A percentile compares a stretch with the other conserved stretches of the same genome.
phyloP scores from a whole-genome alignment of 2,329 filamentous ascomycete genomes.

The Phaeosphaeria sp. region DNA sequence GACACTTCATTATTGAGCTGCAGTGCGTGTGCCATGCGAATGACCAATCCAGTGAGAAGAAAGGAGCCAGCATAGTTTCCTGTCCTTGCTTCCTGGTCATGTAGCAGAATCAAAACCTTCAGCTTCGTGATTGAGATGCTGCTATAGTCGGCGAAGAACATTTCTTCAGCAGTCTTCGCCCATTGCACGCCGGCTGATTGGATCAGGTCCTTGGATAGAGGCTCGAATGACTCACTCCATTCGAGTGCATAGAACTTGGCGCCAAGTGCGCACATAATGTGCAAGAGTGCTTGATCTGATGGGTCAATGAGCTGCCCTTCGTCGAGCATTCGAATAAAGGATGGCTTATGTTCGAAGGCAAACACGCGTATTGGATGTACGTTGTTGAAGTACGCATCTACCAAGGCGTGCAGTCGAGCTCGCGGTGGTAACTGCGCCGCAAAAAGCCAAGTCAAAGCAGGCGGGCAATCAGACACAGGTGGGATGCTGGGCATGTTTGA shows the following conservation, averaged over 20 bases:
- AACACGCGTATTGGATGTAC: slow-evolving; percentile 36
- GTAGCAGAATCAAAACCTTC: slow-evolving; percentile 38
- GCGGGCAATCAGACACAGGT: slow-evolving; percentile 25
- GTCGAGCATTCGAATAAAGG: slow-evolving; percentile 43
- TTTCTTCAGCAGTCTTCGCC: slow-evolving; percentile 40
- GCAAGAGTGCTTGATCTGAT: slow-evolving; percentile 37
- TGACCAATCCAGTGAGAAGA: slow-evolving; percentile 38
- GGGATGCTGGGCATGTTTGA: slow-evolving; percentile 15
- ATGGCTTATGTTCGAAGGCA: slow-evolving; percentile 40
- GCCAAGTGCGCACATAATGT: slow-evolving; percentile 43
- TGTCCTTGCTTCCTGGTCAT: slow-evolving; percentile 40
- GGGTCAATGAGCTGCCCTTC: slow-evolving; percentile 36
- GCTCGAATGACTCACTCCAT: slow-evolving; percentile 35
- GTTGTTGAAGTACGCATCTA: slow-evolving; percentile 43
- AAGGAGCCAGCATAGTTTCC: slow-evolving; percentile 43
- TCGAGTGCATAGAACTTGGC: slow-evolving; percentile 40
- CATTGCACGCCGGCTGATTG: slow-evolving; percentile 41
- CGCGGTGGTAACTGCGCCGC: slow-evolving; percentile 29
- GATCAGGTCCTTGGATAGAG: slow-evolving; percentile 35
- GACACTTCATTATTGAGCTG: slow-evolving; percentile 41
- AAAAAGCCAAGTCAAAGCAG: slow-evolving; percentile 33
- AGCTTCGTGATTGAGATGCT: slow-evolving; percentile 40
- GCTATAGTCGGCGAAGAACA: slow-evolving; percentile 44
- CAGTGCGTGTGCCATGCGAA: slow-evolving; percentile 41
- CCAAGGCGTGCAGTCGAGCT: slow-evolving; percentile 30